Conservation (phyloP, 352 stramenopile species). For the Thalassiosira mediterranea region DNA sequence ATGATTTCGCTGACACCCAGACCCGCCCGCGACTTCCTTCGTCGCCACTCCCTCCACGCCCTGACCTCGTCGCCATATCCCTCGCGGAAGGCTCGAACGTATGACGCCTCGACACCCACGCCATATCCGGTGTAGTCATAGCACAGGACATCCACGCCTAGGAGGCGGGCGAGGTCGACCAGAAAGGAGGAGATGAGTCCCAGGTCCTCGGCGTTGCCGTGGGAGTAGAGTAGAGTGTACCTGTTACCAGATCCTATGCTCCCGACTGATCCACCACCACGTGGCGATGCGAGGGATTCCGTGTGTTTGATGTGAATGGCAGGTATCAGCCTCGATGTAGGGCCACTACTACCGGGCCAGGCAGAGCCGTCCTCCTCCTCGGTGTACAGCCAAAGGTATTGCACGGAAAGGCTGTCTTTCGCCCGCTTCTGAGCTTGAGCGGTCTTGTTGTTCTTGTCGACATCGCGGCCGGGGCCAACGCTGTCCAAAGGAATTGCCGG, state of each 20-base stretch:
- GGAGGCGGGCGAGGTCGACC: conserved; percentile 83
- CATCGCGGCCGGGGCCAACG: background rate
- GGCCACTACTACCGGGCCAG: no score
- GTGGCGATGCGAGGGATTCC: background rate
- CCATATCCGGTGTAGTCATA: conserved; percentile 88
- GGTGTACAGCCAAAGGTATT: background rate
- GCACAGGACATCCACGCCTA: conserved; percentile 84
- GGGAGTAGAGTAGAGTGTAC: conserved; percentile 82
- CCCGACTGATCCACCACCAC: background rate
- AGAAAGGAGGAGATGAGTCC: conserved; percentile 83
- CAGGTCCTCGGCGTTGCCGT: conserved; percentile 86
- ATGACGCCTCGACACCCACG: conserved; percentile 20
- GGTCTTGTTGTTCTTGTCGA: background rate
- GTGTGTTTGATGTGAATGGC: background rate
- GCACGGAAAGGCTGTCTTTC: background rate
- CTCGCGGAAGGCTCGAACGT: background rate
- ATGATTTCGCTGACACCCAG: background rate
- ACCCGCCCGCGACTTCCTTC: no score
- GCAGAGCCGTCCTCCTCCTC: background rate
- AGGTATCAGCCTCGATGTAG: background rate
- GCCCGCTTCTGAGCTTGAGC: background rate
- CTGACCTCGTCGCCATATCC: background rate
- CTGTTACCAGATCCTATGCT: background rate
- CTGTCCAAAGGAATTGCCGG: background rate
- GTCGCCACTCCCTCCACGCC: background rate